Conservation (phyloP, 768 basidiomycete species). For the Cystobasidium tubakii region DNA sequence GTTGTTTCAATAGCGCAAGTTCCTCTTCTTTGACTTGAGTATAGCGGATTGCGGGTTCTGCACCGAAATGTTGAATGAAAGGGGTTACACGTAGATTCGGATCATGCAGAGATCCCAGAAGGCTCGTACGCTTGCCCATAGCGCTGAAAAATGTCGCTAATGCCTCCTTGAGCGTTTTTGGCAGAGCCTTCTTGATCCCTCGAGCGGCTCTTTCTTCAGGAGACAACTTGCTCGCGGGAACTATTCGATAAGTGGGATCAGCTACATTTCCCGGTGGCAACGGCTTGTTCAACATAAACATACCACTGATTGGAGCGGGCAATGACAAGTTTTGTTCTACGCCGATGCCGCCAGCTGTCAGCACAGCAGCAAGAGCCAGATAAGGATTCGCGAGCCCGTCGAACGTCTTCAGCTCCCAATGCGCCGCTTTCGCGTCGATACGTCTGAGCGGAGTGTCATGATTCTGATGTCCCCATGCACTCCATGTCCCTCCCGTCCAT, state of each 20-base stretch:
- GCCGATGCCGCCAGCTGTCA: slow-evolving; percentile 10
- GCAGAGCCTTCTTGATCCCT: slow-evolving; percentile 5
- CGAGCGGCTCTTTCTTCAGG: neutral
- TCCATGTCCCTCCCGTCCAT: slow-evolving; percentile 1
- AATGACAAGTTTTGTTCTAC: neutral
- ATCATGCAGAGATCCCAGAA: neutral
- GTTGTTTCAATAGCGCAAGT: neutral
- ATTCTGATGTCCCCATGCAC: slow-evolving; percentile 14
- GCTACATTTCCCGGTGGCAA: neutral
- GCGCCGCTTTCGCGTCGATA: neutral
- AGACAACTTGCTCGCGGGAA: neutral
- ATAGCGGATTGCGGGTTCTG: slow-evolving; percentile 2
- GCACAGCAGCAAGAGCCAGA: slow-evolving; percentile 9
- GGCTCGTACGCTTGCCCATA: slow-evolving; percentile 3
- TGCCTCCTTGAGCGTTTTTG: slow-evolving; percentile 2
- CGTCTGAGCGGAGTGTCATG: slow-evolving; percentile 3
- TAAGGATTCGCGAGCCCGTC: slow-evolving; percentile 17
- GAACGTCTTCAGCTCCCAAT: slow-evolving; percentile 17
- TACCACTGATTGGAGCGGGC: neutral
- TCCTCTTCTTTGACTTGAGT: slow-evolving; percentile 6
- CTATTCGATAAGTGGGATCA: neutral
- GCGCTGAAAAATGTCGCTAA: slow-evolving; percentile 9
- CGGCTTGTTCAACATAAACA: neutral
- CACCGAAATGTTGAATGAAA: slow-evolving; percentile 1
- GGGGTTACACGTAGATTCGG: neutral